Conservation (phyloP, 2,329 filamentous ascomycete genomes). For the Fusarium tanahbumbuense region DNA sequence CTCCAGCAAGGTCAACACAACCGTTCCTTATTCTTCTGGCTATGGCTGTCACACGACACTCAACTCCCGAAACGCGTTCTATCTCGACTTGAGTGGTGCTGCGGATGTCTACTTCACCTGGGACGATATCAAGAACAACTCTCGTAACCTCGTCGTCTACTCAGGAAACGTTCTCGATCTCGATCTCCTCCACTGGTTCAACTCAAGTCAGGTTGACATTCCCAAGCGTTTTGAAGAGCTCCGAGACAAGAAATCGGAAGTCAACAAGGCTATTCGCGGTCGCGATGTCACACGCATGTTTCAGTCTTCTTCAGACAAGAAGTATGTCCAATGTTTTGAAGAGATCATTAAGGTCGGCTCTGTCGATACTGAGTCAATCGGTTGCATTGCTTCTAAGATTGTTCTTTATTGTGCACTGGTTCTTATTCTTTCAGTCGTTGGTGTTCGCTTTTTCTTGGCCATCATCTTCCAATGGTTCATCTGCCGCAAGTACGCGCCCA, state of each 20-base stretch:
- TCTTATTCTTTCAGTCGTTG: constrained; percentile 91
- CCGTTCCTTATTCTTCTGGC: constrained; percentile 80
- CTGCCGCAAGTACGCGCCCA: constrained; percentile 83
- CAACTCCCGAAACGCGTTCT: constrained; percentile 78
- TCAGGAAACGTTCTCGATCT: constrained; percentile 94
- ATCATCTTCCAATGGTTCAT: constrained; percentile 97
- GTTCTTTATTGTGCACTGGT: constrained; percentile 93
- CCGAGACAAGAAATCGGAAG: constrained; percentile 70
- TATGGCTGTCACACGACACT: constrained; percentile 88
- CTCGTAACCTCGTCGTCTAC: constrained; percentile 92
- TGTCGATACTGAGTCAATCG: constrained; percentile 94
- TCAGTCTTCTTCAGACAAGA: constrained; percentile 81
- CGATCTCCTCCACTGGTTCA: constrained; percentile 90
- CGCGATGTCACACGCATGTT: constrained; percentile 91
- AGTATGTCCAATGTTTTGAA: constrained; percentile 85
- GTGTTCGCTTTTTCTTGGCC: constrained; percentile 87
- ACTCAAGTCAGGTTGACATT: constrained; percentile 79
- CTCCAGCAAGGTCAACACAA: constrained; percentile 79
- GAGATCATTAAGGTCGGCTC: constrained; percentile 96
- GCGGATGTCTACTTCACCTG: constrained; percentile 97
- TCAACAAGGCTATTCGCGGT: constrained; percentile 76
- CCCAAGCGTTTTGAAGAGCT: constrained; percentile 84
- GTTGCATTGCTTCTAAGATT: constrained; percentile 96
- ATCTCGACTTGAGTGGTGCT: constrained; percentile 70
- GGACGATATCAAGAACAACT: constrained; percentile 90